Base-by-base conservation (phyloP, 106 monocot species). In the Triglochin maritima region DNA sequence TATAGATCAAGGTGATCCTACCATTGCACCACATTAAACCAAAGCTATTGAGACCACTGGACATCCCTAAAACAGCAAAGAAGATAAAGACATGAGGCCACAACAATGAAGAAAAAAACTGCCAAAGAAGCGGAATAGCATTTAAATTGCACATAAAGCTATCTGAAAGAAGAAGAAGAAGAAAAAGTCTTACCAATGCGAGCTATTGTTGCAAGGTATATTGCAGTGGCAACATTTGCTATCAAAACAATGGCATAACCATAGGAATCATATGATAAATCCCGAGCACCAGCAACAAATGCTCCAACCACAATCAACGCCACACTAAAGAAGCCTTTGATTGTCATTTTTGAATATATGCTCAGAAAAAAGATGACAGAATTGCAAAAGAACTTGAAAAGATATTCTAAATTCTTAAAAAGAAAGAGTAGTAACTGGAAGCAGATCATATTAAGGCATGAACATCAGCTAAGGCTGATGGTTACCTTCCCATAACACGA, bases 11-110 rank as follows among this genome's bases (percentile, higher is more conserved):
- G 47, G 48, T 6, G 49, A 49, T n/a, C 60, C 69, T 84, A 96
- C 95, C 95, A 77, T 96, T 96, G 73, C 95, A 96, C 95, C 95
- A 96, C 95, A 96, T 96, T 63, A 96, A 78, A 76, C 95, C 95
- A 80, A 96, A 96, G 80, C 85, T 96, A 68, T 90, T 96, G 78
- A 96, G 83, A 47, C 95, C 95, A 65, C 90, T 96, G 7, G 95
- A 81, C 76, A 90, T 96, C 50, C 95, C 92, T 92, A 64, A 62
- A 64, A 74, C 9, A 43, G 46, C 45, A 62, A 12, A 67, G 4
- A 62, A 50, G 50, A 71, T 46, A 15, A 57, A 63, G n/a, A 57
- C 49, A 13, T 29, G 16, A 41, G 49, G 3, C 59, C 44, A 81
- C 9, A 0, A 17, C 5, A 17, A 66, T 9, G 47, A 66, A 10